Percentiles rank a stretch among this genome's conserved stretches.
Conservation (phyloP, 768 basidiomycete genomes). For the Russula vinacea region DNA sequence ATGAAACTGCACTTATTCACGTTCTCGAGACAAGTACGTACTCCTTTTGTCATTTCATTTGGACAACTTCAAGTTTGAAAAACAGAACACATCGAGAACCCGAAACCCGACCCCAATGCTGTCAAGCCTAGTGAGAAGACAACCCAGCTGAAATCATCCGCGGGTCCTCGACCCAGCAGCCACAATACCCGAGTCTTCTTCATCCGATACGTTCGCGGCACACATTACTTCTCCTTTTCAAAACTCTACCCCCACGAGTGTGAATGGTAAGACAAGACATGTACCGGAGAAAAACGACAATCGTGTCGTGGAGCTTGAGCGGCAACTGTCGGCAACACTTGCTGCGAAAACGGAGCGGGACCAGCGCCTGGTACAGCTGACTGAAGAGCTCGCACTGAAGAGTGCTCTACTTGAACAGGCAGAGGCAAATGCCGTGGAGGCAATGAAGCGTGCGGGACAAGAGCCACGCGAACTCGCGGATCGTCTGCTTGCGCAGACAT, state of each 20-base stretch:
- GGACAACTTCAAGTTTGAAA: not conserved
- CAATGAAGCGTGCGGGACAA: too few species aligned
- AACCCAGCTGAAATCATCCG: too few species aligned
- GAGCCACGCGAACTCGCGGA: conserved; percentile 75
- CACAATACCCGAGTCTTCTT: too few species aligned
- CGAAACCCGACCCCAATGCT: conserved; percentile 51
- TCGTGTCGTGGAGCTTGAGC: conserved; percentile 32
- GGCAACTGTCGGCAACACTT: not conserved
- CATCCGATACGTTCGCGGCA: too few species aligned
- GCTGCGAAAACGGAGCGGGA: conserved; percentile 39
- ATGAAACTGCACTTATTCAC: conserved; percentile 81
- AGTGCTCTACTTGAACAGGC: conserved; percentile 73
- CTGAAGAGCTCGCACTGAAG: conserved; percentile 67
- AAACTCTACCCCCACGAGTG: too few species aligned
- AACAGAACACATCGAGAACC: conserved; percentile 90
- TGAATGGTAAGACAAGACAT: conserved; percentile 38
- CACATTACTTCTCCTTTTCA: too few species aligned
- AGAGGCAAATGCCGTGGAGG: conserved; percentile 30
- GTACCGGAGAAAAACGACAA: conserved; percentile 50
- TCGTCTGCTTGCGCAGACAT: conserved; percentile 66
- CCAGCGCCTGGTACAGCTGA: conserved; percentile 55
- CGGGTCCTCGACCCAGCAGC: too few species aligned
- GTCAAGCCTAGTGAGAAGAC: conserved; percentile 40
- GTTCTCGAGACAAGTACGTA: conserved; percentile 90
- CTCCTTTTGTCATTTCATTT: conserved; percentile 1